Conservation (phyloP, 176 grass and related monocot genomes). For the Typha latifolia region DNA sequence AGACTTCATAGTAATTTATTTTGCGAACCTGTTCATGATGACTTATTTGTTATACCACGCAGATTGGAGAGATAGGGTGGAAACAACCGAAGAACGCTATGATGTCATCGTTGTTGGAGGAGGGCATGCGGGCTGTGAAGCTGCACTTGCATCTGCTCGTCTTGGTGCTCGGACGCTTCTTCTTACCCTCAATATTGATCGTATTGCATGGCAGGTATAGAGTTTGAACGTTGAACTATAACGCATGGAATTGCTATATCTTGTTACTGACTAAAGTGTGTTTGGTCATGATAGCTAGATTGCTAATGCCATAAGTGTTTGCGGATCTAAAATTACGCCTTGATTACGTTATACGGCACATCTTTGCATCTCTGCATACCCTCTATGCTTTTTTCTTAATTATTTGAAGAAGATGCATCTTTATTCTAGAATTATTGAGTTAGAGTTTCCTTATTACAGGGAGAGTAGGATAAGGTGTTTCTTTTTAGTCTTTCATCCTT, state of each 20-base stretch:
- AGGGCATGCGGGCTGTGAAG: conserved; percentile 88
- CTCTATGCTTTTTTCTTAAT: too few relatives aligned
- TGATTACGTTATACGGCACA: too few relatives aligned
- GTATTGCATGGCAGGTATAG: conserved; percentile 93
- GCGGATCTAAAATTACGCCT: too few relatives aligned
- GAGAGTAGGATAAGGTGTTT: too few relatives aligned
- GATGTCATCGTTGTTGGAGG: conserved; percentile 96
- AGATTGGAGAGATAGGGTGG: conserved; percentile 29
- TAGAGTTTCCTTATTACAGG: too few relatives aligned
- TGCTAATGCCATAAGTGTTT: too few relatives aligned
- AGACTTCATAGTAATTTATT: not conserved
- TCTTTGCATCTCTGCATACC: too few relatives aligned
- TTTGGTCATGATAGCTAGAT: not conserved
- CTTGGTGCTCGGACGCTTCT: conserved; percentile 84
- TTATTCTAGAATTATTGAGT: too few relatives aligned
- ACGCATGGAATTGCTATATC: not conserved
- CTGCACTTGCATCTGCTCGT: conserved; percentile 80
- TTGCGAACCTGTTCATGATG: conserved; percentile 1
- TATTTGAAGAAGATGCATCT: too few relatives aligned
- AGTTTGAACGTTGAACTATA: not conserved
- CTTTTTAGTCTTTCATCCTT: too few relatives aligned
- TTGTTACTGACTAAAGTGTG: not conserved
- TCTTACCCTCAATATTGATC: conserved; percentile 91
- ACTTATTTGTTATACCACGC: conserved; percentile 13
- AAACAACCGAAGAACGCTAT: conserved; percentile 46